Conservation (phyloP, 2,329 filamentous ascomycete genomes). For the Fusarium dlaminii region DNA sequence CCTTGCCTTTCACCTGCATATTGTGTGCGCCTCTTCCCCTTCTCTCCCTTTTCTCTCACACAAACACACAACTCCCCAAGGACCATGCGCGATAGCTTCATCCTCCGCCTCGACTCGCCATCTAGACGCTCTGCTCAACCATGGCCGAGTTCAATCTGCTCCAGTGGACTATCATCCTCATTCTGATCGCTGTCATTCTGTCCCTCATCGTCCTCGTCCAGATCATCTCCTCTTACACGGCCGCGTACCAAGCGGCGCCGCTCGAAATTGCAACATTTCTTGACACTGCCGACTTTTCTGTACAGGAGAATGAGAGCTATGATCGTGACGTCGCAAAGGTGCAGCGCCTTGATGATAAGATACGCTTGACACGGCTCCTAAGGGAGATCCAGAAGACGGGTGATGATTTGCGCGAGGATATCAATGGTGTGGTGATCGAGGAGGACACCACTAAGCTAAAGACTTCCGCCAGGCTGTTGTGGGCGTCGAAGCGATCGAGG, state of each 20-base stretch:
- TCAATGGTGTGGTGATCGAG: constrained; percentile 62
- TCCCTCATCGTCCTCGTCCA: constrained; percentile 65
- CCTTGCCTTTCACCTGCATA: constrained; percentile 19
- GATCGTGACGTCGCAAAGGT: constrained; percentile 68
- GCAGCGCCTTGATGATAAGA: constrained; percentile 68
- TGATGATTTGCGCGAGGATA: constrained; percentile 69
- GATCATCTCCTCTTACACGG: constrained; percentile 60
- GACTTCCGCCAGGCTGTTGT: constrained; percentile 62
- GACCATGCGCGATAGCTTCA: constrained; percentile 44
- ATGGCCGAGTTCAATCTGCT: constrained; percentile 63
- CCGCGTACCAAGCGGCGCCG: constrained; percentile 67
- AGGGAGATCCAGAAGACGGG: constrained; percentile 69
- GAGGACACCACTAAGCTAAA: constrained; percentile 55
- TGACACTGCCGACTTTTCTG: constrained; percentile 69
- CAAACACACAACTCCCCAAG: constrained; percentile 20
- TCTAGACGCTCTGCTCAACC: constrained; percentile 46
- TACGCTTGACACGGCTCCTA: constrained; percentile 66
- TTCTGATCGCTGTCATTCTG: constrained; percentile 66
- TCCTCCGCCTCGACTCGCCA: constrained; percentile 39
- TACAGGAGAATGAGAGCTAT: constrained; percentile 72
- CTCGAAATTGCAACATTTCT: constrained; percentile 66
- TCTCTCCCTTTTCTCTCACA: constrained; percentile 27
- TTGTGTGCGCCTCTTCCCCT: constrained; percentile 35
- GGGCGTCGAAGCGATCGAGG: constrained; percentile 63
- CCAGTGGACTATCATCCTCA: constrained; percentile 67